Evolutionary conservation across 306 rosid genomes (phyloP), one percentile per base, ranked within the genome.

Genomic region (Prunus kanzakura): DNA sequence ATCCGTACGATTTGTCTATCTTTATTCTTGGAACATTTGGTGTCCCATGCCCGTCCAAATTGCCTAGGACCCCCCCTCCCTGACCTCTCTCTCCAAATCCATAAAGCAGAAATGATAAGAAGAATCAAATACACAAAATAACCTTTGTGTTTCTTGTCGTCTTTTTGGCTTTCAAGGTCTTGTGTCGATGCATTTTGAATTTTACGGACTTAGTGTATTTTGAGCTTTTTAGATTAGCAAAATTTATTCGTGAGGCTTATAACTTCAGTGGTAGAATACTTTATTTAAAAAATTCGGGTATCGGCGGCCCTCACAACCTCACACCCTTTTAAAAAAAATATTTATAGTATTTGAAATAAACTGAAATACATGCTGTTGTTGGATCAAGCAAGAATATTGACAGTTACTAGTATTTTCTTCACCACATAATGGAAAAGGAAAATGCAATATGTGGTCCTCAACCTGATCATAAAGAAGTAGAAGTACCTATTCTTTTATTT

Each of bases 1-100:
- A 2, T 71, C 50, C 50, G 64, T 52, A 19, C 50, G 6, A 30
- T 54, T 71, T 71, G 64, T 3, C 29, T 35, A 2, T 32, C 29
- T 54, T 30, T 52, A 71, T 54, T 52, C 75, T 54, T 12, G 49
- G 63, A 7, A 51, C 50, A 35, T 1, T 71, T 70, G 63, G 30
- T 30, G 63, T 49, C 43, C 56, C 58, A 50, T 49, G 58, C 49
- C 58, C 72, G n/a, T 67, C 72, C 56, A 22, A 67, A 67, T 12
- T 22, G 54, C 32, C 13, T 38, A 7, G 35, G 72, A 12, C 52
- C 72, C 43, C 32, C 43, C 41, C 54, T 14, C 15, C 54, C 19
- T 2, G 11, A 5, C 45, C 35, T 25, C 64, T 1, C 19, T 12
- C 23, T 63, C 46, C 22, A 63, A 63, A 30, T 7, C 14, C 20